phyloP scores from a whole-genome alignment of 129 eudicot genomes.

The Pittosporum tobira region DNA sequence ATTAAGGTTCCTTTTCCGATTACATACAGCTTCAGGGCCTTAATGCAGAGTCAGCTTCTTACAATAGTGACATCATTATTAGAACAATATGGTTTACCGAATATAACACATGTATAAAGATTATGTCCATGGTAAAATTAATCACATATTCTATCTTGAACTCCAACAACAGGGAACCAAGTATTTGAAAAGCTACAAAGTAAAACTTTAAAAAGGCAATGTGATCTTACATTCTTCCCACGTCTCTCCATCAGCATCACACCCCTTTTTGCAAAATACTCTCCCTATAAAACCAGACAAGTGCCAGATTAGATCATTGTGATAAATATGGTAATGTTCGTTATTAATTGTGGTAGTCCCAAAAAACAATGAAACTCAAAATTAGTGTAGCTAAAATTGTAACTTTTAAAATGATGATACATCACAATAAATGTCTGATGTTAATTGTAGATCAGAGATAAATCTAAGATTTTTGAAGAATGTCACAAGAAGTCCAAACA shows the following conservation, averaged over 20 bases:
- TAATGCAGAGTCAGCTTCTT: neutral
- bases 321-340: neutral
- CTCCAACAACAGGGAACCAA: neutral
- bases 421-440: slow-evolving; percentile 7
- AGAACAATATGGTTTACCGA: neutral
- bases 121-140: neutral
- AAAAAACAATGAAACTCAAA: neutral
- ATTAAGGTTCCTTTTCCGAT: neutral
- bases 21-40: neutral
- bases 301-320: neutral
- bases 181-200: neutral
- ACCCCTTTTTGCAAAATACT: slow-evolving; percentile 96
- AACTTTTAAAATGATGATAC: neutral
- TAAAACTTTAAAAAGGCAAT: neutral
- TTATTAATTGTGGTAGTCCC: neutral
- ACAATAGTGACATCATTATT: neutral
- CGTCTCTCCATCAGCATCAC: slow-evolving; percentile 90
- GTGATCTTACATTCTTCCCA: slow-evolving; percentile 90
- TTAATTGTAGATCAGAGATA: neutral
- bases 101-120: neutral
- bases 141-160: neutral
- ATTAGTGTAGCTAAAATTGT: neutral
- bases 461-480: neutral
- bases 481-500: neutral
- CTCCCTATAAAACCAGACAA: slow-evolving; percentile 52